phyloP scores from a whole-genome alignment of 768 basidiomycete genomes.

The Lentinula sp. region DNA sequence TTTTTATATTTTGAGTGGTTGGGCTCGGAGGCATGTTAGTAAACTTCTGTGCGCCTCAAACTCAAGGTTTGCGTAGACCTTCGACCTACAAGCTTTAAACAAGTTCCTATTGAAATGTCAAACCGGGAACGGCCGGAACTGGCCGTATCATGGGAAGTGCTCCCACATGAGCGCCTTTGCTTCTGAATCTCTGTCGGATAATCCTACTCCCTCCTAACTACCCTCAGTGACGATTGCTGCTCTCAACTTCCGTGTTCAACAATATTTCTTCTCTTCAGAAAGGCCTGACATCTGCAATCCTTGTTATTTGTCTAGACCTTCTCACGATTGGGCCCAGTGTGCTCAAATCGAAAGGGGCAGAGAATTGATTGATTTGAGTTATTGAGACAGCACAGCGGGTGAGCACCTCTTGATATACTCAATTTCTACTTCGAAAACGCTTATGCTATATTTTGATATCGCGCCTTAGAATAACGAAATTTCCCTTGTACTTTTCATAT shows the following conservation, averaged over 20 bases:
- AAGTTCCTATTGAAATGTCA: neutral
- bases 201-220: neutral
- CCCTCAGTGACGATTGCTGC: neutral
- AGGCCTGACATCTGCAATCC: neutral
- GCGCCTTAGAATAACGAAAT: neutral
- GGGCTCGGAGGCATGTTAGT: too few species aligned
- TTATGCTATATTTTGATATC: neutral
- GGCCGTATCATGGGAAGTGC: neutral
- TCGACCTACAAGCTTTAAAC: neutral
- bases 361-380: neutral
- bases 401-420: constrained; percentile 24
- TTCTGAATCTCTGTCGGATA: neutral
- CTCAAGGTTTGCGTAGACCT: too few species aligned
- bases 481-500: neutral
- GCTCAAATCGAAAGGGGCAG: neutral
- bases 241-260: neutral
- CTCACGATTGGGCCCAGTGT: neutral
- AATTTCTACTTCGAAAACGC: constrained; percentile 26
- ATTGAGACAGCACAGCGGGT: neutral
- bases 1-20: too few species aligned
- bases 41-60: neutral
- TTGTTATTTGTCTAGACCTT: neutral
- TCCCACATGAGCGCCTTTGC: neutral
- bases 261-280: neutral
- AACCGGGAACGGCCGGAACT: neutral